phyloP scores from a whole-genome alignment of 345 rosid genomes.

The Draba incana region DNA sequence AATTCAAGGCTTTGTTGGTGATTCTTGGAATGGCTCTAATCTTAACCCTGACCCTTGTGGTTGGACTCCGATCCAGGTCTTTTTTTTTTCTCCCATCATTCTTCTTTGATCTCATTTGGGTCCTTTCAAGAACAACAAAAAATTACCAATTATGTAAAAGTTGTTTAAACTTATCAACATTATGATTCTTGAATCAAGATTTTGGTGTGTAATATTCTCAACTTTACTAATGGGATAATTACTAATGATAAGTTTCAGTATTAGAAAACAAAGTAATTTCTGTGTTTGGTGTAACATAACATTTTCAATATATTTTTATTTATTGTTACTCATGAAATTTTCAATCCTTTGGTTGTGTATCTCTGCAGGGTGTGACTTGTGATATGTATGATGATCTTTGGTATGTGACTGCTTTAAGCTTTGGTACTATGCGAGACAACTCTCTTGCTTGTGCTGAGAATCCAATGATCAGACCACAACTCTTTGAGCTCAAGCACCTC shows the following conservation, averaged over 20 bases:
- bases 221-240: neutral
- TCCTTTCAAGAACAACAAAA: constrained; percentile 14
- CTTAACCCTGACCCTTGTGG: constrained; percentile 98
- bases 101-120: constrained; percentile 14
- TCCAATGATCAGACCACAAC: constrained; percentile 61
- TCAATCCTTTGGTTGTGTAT: neutral
- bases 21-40: constrained; percentile 89
- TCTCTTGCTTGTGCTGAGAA: constrained; percentile 61
- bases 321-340: neutral
- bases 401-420: constrained; percentile 78
- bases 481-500: constrained; percentile 78
- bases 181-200: constrained; percentile 10
- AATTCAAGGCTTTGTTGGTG: constrained; percentile 85
- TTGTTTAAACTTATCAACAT: constrained; percentile 12
- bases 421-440: constrained; percentile 75
- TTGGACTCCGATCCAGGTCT: constrained; percentile 94
- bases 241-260: constrained; percentile 4
- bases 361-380: constrained; percentile 82
- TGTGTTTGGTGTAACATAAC: constrained; percentile 11
- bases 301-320: neutral
- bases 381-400: constrained; percentile 73
- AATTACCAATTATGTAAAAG: neutral
- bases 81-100: constrained; percentile 18
- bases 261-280: neutral
- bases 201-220: constrained; percentile 8